Base-by-base conservation (phyloP, 2,329 filamentous ascomycete species). In the Fusarium irregulare region DNA sequence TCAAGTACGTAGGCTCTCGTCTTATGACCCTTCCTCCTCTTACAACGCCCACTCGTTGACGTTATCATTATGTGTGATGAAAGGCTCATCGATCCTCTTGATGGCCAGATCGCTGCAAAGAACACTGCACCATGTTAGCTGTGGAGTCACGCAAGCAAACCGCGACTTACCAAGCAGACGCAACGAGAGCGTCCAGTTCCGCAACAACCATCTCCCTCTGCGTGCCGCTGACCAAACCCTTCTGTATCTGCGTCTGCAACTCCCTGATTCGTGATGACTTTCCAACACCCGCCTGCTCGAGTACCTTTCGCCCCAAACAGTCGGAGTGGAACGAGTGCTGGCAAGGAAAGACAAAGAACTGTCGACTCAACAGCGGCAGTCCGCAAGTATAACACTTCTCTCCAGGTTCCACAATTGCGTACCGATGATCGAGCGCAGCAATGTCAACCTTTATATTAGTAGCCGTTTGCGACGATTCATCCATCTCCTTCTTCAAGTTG, bases 321-420 rank as follows among this genome's bases (percentile, higher is more conserved):
- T 99, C 96, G 44, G 93, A 95, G 80, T 99, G 96, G 77, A 99
- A 99, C 6, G 94, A 93, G 80, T 99, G 96, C 83, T 99, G 96
- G 80, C 96, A 99, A 0, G 96, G 96, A 73, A 99, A 99, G 20
- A 99, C 96, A 74, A 98, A 99, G 81, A 99, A 99, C 75, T 98
- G 94, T 56, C 94, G 84, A 76, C 92, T 94, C 18, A 99, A 85
- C 56, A 99, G 82, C 12, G 96, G 96, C 59, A 98, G 81, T 1
- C 90, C 89, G 77, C 96, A 99, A 4, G 92, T 89, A 82, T 95
- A 97, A 80, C 96, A 99, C 77, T 93, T 91, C 83, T 99, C 96
- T 0, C 96, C 96, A 0, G 96, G 95, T 78, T 98, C 94, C 9
- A 99, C 96, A 68, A 99, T 97, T 2, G 95, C 96, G 77, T 98